These are phyloP conservation scores for Tetraselmis chui DNA, from an alignment of 139 green algal species.

Conservation along the genomic window DNA sequence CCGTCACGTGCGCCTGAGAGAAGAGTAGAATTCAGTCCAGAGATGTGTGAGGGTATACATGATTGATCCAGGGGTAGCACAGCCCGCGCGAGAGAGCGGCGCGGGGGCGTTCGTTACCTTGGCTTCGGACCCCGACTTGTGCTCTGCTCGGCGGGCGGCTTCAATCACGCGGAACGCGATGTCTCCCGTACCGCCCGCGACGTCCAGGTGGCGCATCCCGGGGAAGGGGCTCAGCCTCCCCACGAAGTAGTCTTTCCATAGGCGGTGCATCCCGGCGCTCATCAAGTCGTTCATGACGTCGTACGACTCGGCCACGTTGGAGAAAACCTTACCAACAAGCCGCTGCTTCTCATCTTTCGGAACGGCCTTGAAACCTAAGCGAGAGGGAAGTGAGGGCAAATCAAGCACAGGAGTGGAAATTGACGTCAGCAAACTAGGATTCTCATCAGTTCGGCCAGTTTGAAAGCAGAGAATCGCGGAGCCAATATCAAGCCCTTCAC, in stretches of 20 bases:
- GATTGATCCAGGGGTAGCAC: too few relatives aligned
- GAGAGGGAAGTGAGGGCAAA: too few relatives aligned
- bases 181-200: slow-evolving; percentile 94
- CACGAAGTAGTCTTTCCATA: slow-evolving; percentile 94
- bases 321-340: slow-evolving; percentile 85
- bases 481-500: too few relatives aligned
- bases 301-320: slow-evolving; percentile 81
- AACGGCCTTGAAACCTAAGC: slow-evolving; percentile 41
- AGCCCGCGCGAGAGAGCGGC: background rate
- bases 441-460: too few relatives aligned
- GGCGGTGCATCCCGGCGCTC: slow-evolving; percentile 87
- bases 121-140: background rate
- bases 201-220: slow-evolving; percentile 89
- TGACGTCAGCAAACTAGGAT: too few relatives aligned
- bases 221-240: slow-evolving; percentile 69
- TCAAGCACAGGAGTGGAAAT: too few relatives aligned
- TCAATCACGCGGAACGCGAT: slow-evolving; percentile 76
- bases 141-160: background rate
- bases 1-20: slow-evolving; percentile 36
- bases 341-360: slow-evolving; percentile 46
- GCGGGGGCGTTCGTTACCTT: background rate
- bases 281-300: slow-evolving; percentile 99
- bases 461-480: too few relatives aligned
- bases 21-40: too few relatives aligned
- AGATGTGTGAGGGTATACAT: too few relatives aligned